Conservation (phyloP, 257 asterid species). For the Marsdenia floribunda region DNA sequence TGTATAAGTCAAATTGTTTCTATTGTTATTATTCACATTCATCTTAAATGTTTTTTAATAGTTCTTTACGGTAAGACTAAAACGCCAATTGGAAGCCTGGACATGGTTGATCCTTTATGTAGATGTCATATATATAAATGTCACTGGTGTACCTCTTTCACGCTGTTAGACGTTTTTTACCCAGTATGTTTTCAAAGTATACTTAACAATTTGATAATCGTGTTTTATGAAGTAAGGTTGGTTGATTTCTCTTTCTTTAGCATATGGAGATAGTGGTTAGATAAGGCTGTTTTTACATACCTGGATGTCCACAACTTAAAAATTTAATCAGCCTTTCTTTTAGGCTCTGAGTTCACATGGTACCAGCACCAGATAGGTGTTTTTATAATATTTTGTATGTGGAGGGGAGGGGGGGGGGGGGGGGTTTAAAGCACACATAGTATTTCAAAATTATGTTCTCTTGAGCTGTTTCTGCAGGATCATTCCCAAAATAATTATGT, state of each 20-base stretch:
- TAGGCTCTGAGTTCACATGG: neutral
- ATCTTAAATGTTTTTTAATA: neutral
- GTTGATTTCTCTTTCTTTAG: neutral
- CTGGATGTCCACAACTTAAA: neutral
- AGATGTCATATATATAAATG: neutral
- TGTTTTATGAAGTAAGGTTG: neutral
- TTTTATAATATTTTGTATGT: neutral
- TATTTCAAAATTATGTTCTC: neutral
- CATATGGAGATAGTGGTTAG: neutral
- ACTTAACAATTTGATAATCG: neutral
- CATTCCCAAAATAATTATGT: neutral
- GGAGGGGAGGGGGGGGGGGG: no score
- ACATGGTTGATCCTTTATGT: neutral
- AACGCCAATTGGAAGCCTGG: neutral
- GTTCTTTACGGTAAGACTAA: neutral
- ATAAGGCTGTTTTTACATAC: neutral
- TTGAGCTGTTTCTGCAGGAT: neutral
- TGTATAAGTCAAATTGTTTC: neutral
- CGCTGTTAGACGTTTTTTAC: no score
- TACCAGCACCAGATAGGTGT: neutral
- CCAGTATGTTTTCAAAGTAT: no score
- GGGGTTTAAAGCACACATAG: neutral
- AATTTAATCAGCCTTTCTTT: neutral
- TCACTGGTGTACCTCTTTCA: no score
- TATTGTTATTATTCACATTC: neutral